phyloP scores from a whole-genome alignment of 116 monocot species.

The Trichopus zeylanicus region DNA sequence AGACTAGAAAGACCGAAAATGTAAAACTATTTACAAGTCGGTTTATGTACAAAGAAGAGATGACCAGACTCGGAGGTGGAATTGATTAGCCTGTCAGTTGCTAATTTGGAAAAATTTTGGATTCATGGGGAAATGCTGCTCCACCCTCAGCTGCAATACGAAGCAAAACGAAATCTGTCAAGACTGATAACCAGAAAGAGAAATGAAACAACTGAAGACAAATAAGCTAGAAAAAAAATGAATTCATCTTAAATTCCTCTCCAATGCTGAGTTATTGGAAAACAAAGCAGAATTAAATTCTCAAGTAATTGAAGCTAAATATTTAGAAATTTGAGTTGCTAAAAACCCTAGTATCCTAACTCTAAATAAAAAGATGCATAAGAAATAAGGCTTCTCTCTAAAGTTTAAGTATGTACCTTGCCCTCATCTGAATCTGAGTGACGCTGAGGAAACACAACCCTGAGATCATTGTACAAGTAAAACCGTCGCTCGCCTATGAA shows the following conservation, averaged over 20 bases:
- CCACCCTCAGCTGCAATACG: slow-evolving; percentile 57
- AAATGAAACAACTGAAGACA: no score
- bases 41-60: neutral
- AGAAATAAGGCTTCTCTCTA: no score
- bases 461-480: slow-evolving; percentile 89
- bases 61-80: neutral
- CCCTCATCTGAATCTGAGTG: slow-evolving; percentile 96
- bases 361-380: no score
- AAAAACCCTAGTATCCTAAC: no score
- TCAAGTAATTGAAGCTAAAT: no score
- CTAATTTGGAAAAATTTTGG: slow-evolving; percentile 89
- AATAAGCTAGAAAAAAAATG: no score
- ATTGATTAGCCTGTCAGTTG: slow-evolving; percentile 29
- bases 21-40: neutral
- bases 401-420: slow-evolving; percentile 39
- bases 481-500: slow-evolving; percentile 58
- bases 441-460: slow-evolving; percentile 87
- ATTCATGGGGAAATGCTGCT: slow-evolving; percentile 81
- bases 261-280: no score
- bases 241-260: no score
- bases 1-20: no score
- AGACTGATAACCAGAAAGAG: neutral
- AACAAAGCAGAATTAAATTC: no score
- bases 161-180: neutral
- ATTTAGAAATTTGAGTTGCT: no score